Conservation (phyloP, 1,284 basidiomycete genomes). For the Ganoderma sp. region DNA sequence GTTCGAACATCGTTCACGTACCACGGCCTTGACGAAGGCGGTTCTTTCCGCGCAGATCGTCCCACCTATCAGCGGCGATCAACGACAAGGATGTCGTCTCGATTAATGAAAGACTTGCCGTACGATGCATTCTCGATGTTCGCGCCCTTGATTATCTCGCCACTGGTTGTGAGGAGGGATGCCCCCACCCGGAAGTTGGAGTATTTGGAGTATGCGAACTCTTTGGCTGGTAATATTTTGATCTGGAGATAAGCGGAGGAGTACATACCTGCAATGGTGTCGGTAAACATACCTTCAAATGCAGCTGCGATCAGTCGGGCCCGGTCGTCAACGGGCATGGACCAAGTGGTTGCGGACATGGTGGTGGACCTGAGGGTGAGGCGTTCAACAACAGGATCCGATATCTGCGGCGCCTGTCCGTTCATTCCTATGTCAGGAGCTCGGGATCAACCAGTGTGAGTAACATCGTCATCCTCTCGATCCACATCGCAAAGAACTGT, state of each 20-base stretch:
- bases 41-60: conserved; percentile 91
- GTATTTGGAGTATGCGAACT: conserved; percentile 72
- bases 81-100: background rate
- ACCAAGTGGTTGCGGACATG: conserved; percentile 38
- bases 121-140: conserved; percentile 94
- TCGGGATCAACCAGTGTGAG: background rate
- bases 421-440: background rate
- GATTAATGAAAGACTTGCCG: conserved; percentile 51
- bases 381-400: background rate
- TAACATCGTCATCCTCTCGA: background rate
- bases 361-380: background rate
- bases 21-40: conserved; percentile 85
- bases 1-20: conserved; percentile 47
- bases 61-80: conserved; percentile 51
- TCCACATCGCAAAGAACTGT: background rate
- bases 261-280: background rate
- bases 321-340: conserved; percentile 34
- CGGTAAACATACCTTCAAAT: conserved; percentile 38
- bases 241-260: background rate
- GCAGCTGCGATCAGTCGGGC: conserved; percentile 43
- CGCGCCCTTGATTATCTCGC: conserved; percentile 78
- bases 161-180: conserved; percentile 73
- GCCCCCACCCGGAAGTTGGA: conserved; percentile 93
- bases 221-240: conserved; percentile 49
- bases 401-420: conserved; percentile 5